Percentiles rank a stretch among this genome's conserved stretches.
phyloP scores from a whole-genome alignment of 2,329 filamentous ascomycete genomes.

The Calonectria ilicicola region DNA sequence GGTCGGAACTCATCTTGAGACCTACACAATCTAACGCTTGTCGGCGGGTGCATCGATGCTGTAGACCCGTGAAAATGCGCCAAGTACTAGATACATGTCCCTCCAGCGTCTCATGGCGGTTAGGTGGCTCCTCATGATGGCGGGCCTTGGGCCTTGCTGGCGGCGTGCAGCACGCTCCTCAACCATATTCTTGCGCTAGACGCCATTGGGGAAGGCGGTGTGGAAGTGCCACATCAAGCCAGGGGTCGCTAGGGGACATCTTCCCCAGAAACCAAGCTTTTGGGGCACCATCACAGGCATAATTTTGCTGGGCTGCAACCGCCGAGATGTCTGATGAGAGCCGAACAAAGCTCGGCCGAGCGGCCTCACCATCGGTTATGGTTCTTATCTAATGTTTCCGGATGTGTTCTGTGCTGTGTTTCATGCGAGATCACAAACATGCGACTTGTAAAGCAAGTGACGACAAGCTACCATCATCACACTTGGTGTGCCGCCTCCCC shows the following conservation, averaged over 20 bases:
- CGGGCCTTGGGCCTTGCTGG: conserved; percentile 36
- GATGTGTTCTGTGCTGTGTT: conserved; percentile 24
- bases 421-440: conserved; percentile 31
- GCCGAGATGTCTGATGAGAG: conserved; percentile 32
- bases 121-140: conserved; percentile 42
- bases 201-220: conserved; percentile 40
- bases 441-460: conserved; percentile 31
- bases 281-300: conserved; percentile 45
- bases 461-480: conserved; percentile 36
- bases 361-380: conserved; percentile 24
- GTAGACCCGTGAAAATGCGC: conserved; percentile 15
- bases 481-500: conserved; percentile 24
- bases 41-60: conserved; percentile 13
- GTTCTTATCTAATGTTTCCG: conserved; percentile 34
- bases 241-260: conserved; percentile 40
- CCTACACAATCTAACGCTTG: conserved; percentile 30
- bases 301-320: conserved; percentile 37
- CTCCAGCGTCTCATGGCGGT: conserved; percentile 26
- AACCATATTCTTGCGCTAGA: conserved; percentile 56
- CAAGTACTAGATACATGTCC: conserved; percentile 40
- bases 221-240: conserved; percentile 34
- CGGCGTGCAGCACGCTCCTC: conserved; percentile 51
- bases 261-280: conserved; percentile 47
- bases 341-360: conserved; percentile 42
- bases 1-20: conserved; percentile 34